Base-by-base conservation (phyloP, 1,284 basidiomycete genomes). In the Apiotrichum gamsii region DNA sequence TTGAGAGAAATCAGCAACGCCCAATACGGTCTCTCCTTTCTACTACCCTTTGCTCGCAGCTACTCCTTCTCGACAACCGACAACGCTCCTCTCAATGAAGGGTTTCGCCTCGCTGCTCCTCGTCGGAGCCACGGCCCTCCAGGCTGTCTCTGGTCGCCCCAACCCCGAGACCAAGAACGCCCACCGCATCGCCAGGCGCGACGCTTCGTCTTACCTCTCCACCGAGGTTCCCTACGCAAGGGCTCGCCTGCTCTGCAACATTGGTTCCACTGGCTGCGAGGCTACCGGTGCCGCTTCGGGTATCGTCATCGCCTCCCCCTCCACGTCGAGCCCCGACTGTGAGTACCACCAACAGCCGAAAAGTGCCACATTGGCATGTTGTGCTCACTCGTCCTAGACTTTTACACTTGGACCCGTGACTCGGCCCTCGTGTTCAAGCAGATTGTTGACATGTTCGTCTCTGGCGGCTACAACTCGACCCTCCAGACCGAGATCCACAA, bases 331-430 rank as follows among this genome's bases (percentile, higher is more conserved):
- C 4, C 33, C 33, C 5, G 18, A 34, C 33, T 34, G 33, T 34
- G 16, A 8, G 33, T 34, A 9, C n/a, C n/a, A n/a, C n/a, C n/a
- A n/a, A n/a, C n/a, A n/a, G n/a, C n/a, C n/a, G 49, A 57, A 18
- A 61, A 43, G 8, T 51, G 62, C 19, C 51, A 71, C 20, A n/a
- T n/a, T n/a, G n/a, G n/a, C n/a, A n/a, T n/a, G n/a, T n/a, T n/a
- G n/a, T n/a, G n/a, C n/a, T n/a, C n/a, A n/a, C n/a, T n/a, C n/a
- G n/a, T n/a, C n/a, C n/a, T n/a, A n/a, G n/a, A n/a, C n/a, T n/a
- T n/a, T n/a, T 75, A 72, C 58, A 72, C 75, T n/a, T 77, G 76
- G 76, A 76, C 75, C 0, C 59, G 75, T 37, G 75, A 76, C 48
- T 62, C 67, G 1, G 73, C 75, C 4, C 54, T 76, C 30, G 72